Evolutionary conservation across 116 monocot species (phyloP), one percentile per base, ranked within the genome.

Genomic region (Trichopus zeylanicus): DNA sequence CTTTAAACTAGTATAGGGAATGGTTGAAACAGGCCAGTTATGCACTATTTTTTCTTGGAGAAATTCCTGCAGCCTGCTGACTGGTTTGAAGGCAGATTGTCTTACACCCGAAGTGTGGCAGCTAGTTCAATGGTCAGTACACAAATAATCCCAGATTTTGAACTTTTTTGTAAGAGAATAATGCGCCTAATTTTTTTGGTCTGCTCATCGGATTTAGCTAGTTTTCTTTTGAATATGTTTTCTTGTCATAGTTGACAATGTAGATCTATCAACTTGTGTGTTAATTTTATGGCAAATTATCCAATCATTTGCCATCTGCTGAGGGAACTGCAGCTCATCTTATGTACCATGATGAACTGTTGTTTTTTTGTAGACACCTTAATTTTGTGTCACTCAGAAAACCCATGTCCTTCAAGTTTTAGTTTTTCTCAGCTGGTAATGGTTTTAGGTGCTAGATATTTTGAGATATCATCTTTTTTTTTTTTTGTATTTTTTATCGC

Each of bases 31-130:
- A 94, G 94, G 76, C 94, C 94, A 59, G 94, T 94, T 20, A 86
- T 94, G 94, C 94, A 89, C 70, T 62, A 83, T 53, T 94, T 94
- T 72, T 94, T 94, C 73, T 61, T 89, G 70, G 94, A 94, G 73
- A 89, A 74, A 61, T 94, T 89, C 52, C 59, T 86, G 73, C 83
- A 73, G 53, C 94, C 94, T 51, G 77, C 86, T 75, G 73, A 94
- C 70, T 94, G 94, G 94, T 94, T 89, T 66, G 78, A 78, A 42
- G 72, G 75, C 22, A 83, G 94, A 66, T 37, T 94, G 7, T 72
- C 94, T 58, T 94, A 94, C 35, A 89, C 81, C 24, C 78, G 94
- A 74, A 94, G 94, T 70, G 86, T 94, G 26, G 94, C 94, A 55
- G 74, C 89, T 69, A 94, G 89, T 72, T 94, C 94, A 56, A 94